Percentiles rank a stretch among this genome's conserved stretches.
Evolutionary conservation across 2,329 filamentous ascomycete genomes (phyloP).

Genomic region (Fonsecaea erecta): DNA sequence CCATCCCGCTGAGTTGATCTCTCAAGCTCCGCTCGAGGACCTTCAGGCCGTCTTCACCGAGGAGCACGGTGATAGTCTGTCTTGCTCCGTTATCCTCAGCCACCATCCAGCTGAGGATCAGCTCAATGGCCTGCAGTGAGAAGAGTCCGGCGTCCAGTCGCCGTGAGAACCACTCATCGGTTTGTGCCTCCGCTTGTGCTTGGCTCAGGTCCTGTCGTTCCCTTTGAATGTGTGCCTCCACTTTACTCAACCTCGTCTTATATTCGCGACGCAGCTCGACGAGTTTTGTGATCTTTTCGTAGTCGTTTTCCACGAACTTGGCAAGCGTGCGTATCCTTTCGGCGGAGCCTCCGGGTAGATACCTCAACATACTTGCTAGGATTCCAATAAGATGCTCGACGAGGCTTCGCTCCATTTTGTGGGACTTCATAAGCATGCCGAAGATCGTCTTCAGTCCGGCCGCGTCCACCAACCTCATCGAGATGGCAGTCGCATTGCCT

Average conservation of each 20-base stretch:
- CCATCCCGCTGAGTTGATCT: conserved; percentile 67
- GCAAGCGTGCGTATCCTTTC: conserved; percentile 81
- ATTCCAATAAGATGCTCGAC: conserved; percentile 84
- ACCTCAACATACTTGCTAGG: conserved; percentile 79
- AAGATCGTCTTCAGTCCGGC: conserved; percentile 86
- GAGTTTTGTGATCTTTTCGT: conserved; percentile 78
- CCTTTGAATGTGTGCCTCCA: conserved; percentile 68
- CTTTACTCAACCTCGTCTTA: conserved; percentile 62
- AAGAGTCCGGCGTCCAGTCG: conserved; percentile 84
- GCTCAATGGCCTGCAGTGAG: conserved; percentile 79
- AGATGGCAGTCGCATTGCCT: conserved; percentile 64
- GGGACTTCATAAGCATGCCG: conserved; percentile 56
- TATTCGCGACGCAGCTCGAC: conserved; percentile 74
- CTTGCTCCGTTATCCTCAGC: conserved; percentile 83
- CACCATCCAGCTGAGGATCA: conserved; percentile 85
- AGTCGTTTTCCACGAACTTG: conserved; percentile 95
- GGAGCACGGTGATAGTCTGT: conserved; percentile 63
- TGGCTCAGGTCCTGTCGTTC: conserved; percentile 61
- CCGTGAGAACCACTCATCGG: conserved; percentile 73
- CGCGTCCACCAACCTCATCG: conserved; percentile 76
- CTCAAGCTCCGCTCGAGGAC: conserved; percentile 70
- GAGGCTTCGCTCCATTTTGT: conserved; percentile 62
- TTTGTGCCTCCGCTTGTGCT: conserved; percentile 65
- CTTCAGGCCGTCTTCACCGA: conserved; percentile 67
- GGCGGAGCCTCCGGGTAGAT: conserved; percentile 76